phyloP scores from a whole-genome alignment of 305 asterid genomes.

The Petunia hybrid region DNA sequence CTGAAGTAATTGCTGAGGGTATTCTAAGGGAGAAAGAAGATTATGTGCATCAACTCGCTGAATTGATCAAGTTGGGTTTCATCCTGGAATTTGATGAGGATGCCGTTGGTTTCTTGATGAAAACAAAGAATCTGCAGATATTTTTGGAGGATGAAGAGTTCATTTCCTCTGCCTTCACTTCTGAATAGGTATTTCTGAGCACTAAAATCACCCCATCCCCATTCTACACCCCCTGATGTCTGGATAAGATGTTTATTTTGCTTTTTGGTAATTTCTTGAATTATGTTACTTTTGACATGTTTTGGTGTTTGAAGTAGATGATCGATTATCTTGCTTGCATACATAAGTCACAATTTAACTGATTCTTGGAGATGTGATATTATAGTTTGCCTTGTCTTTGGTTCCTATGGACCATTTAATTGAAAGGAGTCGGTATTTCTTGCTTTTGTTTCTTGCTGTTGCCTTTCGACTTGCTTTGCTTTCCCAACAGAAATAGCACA shows the following conservation, averaged over 20 bases:
- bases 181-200: constrained; percentile 30
- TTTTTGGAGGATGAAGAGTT: constrained; percentile 47
- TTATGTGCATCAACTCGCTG: constrained; percentile 39
- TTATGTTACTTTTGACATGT: neutral
- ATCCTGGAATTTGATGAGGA: constrained; percentile 47
- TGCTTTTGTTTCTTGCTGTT: too few species aligned
- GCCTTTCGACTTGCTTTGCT: too few species aligned
- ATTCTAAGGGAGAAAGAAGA: constrained; percentile 43
- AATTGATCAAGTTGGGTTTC: constrained; percentile 47
- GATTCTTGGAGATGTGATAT: neutral
- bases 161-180: constrained; percentile 36
- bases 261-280: neutral
- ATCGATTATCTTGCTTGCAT: neutral
- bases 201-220: constrained; percentile 9
- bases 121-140: constrained; percentile 42
- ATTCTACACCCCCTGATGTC: neutral
- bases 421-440: neutral
- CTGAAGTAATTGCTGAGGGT: constrained; percentile 45
- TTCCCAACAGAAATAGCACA: too few species aligned
- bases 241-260: neutral
- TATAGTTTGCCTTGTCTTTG: neutral
- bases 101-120: constrained; percentile 47
- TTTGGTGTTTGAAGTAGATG: neutral
- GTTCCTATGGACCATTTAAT: neutral
- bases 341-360: neutral